Conservation (phyloP, 306 rosid species). For the Vigna unguiculata region DNA sequence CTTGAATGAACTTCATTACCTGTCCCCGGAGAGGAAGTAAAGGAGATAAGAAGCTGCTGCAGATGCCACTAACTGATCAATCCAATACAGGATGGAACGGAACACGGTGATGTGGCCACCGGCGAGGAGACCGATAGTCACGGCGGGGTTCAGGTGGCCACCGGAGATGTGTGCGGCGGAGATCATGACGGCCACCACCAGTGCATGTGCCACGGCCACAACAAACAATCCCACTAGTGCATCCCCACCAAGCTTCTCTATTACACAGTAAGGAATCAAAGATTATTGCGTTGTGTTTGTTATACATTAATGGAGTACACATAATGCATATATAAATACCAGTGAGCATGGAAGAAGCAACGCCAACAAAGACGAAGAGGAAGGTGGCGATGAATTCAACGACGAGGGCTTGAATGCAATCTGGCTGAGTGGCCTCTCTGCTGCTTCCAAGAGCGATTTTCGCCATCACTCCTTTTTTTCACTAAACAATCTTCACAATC, state of each 20-base stretch:
- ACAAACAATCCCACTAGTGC: conserved; percentile 66
- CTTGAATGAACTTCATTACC: background rate
- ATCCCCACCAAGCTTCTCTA: conserved; percentile 68
- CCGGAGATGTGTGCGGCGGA: conserved; percentile 95
- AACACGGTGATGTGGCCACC: conserved; percentile 84
- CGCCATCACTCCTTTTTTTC: conserved; percentile 48
- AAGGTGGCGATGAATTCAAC: conserved; percentile 88
- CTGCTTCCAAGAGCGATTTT: conserved; percentile 71
- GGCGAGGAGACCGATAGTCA: conserved; percentile 72
- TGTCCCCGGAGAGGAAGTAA: conserved; percentile 73
- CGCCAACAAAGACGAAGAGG: conserved; percentile 85
- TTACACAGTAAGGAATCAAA: too few species aligned
- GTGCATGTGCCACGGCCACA: conserved; percentile 80
- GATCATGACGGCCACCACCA: conserved; percentile 84
- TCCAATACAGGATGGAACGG: conserved; percentile 85
- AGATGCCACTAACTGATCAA: conserved; percentile 76
- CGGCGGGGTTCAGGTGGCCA: conserved; percentile 93
- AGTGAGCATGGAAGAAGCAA: conserved; percentile 76
- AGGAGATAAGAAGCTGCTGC: conserved; percentile 67
- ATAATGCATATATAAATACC: conserved; percentile 52
- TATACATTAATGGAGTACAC: background rate
- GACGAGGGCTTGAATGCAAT: conserved; percentile 73
- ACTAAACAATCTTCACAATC: too few species aligned
- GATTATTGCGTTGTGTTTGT: too few species aligned
- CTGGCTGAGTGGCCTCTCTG: conserved; percentile 69